Evolutionary conservation across 1,284 basidiomycete genomes (phyloP).

Genomic region (Peniophora sp.): DNA sequence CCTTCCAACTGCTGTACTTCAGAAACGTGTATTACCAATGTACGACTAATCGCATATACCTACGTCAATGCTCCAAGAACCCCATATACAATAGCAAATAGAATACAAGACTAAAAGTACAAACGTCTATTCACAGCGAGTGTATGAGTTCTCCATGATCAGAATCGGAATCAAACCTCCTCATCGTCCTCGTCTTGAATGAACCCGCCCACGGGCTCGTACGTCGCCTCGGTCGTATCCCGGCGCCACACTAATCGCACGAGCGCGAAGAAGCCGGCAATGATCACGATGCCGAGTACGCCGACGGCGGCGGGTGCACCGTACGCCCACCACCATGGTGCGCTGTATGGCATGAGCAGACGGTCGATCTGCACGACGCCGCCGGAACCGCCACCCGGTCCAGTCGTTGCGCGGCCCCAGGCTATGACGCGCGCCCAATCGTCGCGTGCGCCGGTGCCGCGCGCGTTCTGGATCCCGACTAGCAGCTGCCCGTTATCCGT

Average conservation of each 20-base stretch:
- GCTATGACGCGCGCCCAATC: conserved; percentile 75
- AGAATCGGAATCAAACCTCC: neutral
- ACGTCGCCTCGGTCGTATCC: conserved; percentile 74
- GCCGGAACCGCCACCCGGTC: conserved; percentile 48
- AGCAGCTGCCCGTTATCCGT: conserved; percentile 51
- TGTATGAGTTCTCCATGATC: too few species aligned
- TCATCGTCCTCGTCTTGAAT: conserved; percentile 49
- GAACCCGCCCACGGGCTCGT: conserved; percentile 78
- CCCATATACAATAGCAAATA: too few species aligned
- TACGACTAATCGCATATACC: too few species aligned
- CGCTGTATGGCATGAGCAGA: conserved; percentile 79
- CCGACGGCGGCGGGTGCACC: conserved; percentile 57
- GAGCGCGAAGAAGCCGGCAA: conserved; percentile 66
- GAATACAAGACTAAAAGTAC: neutral
- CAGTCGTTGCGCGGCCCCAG: conserved; percentile 76
- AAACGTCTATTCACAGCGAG: conserved; percentile 4
- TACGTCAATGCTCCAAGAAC: too few species aligned
- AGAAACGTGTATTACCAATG: too few species aligned
- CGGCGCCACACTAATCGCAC: conserved; percentile 57
- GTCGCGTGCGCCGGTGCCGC: conserved; percentile 61
- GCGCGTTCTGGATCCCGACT: conserved; percentile 87
- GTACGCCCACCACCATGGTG: conserved; percentile 72
- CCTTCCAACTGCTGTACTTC: too few species aligned
- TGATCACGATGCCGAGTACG: conserved; percentile 44
- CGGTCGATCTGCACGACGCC: conserved; percentile 88